Percentiles rank a stretch among this genome's conserved stretches.
These are phyloP conservation scores for Euphrasia confusa DNA, from an alignment of 257 asterid species.

Conservation along the genomic window DNA sequence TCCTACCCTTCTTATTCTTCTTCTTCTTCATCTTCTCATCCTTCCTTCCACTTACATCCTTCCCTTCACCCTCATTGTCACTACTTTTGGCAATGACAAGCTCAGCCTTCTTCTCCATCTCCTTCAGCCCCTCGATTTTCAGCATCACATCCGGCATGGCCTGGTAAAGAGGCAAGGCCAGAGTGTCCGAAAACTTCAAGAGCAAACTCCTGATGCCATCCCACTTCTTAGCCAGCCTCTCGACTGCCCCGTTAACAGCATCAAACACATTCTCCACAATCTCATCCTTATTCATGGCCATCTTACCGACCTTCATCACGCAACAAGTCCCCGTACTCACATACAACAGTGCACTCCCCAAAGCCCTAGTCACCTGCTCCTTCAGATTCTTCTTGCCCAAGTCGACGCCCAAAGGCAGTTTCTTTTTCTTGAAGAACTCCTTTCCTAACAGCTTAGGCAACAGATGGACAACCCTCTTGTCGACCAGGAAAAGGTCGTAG, in stretches of 20 bases:
- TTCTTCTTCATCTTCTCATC: slow-evolving; percentile 29
- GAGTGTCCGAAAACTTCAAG: slow-evolving; percentile 63
- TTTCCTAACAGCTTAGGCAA: slow-evolving; percentile 81
- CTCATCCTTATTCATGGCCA: slow-evolving; percentile 54
- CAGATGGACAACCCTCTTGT: slow-evolving; percentile 71
- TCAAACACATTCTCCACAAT: slow-evolving; percentile 59
- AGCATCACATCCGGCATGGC: slow-evolving; percentile 73
- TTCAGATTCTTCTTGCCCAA: slow-evolving; percentile 58
- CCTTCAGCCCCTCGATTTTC: slow-evolving; percentile 55
- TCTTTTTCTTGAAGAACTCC: slow-evolving; percentile 73
- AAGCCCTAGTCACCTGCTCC: slow-evolving; percentile 60
- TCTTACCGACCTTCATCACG: slow-evolving; percentile 72
- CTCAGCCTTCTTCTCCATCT: slow-evolving; percentile 22
- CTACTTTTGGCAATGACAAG: slow-evolving; percentile 18
- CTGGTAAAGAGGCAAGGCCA: slow-evolving; percentile 79
- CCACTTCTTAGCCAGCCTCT: slow-evolving; percentile 68
- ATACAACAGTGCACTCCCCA: slow-evolving; percentile 55
- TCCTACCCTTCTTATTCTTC: slow-evolving; percentile 62
- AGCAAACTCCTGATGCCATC: slow-evolving; percentile 85
- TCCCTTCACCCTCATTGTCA: slow-evolving; percentile 33
- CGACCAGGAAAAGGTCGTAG: slow-evolving; percentile 66
- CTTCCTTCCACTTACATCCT: slow-evolving; percentile 30
- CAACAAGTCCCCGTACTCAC: slow-evolving; percentile 76
- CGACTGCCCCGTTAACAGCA: slow-evolving; percentile 47
- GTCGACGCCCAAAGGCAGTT: slow-evolving; percentile 80